These are phyloP conservation scores for Hypoxylon crocopeplum DNA, from an alignment of 495 filamentous ascomycete species.

Conservation along the genomic window DNA sequence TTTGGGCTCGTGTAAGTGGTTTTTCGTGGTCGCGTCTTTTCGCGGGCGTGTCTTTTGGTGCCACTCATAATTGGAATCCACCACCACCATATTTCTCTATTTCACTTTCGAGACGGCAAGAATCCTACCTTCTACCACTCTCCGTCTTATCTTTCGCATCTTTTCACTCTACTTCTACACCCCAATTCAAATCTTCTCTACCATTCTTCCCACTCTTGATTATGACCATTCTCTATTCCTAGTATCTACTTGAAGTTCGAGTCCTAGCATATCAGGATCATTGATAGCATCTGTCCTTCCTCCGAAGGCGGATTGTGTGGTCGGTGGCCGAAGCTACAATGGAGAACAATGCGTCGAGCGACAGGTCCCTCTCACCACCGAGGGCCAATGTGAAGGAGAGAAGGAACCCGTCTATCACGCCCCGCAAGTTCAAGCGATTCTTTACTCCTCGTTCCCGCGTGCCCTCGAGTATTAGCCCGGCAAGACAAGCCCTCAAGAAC, in stretches of 20 bases:
- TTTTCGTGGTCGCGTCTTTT: constrained; percentile 40
- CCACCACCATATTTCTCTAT: too few species aligned
- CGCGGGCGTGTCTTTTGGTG: constrained; percentile 35
- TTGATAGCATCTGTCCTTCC: constrained; percentile 10
- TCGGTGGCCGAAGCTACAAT: constrained; percentile 1
- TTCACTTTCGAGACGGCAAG: too few species aligned
- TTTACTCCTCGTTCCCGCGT: constrained; percentile 73
- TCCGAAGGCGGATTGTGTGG: constrained; percentile 1
- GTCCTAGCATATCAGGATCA: background rate
- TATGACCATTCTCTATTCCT: background rate
- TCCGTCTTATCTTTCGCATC: background rate
- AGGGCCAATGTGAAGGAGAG: constrained; percentile 51
- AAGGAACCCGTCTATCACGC: constrained; percentile 66
- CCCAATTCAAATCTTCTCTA: background rate
- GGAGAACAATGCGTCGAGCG: constrained; percentile 15
- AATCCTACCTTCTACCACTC: background rate
- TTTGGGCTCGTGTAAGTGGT: constrained; percentile 36
- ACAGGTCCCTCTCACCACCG: constrained; percentile 47
- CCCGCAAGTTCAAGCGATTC: constrained; percentile 78
- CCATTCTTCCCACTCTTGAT: too few species aligned
- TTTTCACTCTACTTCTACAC: constrained; percentile 13
- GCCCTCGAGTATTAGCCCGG: constrained; percentile 55
- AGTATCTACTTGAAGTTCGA: background rate
- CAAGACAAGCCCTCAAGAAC: constrained; percentile 70
- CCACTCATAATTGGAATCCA: background rate